These are phyloP conservation scores for Colletotrichum tofieldiae DNA, from an alignment of 2,329 filamentous ascomycete genomes.

Conservation along the genomic window DNA sequence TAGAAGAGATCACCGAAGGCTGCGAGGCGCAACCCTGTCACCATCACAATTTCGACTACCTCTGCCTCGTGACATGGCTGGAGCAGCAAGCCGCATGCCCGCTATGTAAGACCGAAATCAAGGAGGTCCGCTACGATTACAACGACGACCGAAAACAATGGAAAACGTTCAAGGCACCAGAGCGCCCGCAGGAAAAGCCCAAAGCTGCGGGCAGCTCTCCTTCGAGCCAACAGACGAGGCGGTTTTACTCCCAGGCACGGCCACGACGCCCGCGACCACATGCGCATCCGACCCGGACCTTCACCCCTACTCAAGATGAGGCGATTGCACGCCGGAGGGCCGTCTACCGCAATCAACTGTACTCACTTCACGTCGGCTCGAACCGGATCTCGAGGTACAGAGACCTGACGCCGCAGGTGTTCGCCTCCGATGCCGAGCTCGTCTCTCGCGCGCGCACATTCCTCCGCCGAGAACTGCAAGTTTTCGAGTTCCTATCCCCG, in stretches of 20 bases:
- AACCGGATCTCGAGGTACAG: slow-evolving; percentile 84
- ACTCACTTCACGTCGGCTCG: slow-evolving; percentile 86
- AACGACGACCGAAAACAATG: slow-evolving; percentile 57
- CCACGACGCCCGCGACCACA: slow-evolving; percentile 35
- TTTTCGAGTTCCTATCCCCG: slow-evolving; percentile 80
- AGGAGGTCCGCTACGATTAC: slow-evolving; percentile 74
- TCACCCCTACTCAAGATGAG: slow-evolving; percentile 45
- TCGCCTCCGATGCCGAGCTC: slow-evolving; percentile 76
- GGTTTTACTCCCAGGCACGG: slow-evolving; percentile 21
- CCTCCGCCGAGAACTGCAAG: slow-evolving; percentile 86
- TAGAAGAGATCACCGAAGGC: slow-evolving; percentile 80
- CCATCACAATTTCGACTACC: slow-evolving; percentile 87
- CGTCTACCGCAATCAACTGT: slow-evolving; percentile 81
- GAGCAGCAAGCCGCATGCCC: slow-evolving; percentile 82
- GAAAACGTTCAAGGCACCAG: slow-evolving; percentile 67
- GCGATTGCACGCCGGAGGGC: slow-evolving; percentile 74
- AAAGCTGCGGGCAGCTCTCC: neutral
- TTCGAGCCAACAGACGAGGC: slow-evolving; percentile 7
- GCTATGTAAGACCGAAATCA: slow-evolving; percentile 76
- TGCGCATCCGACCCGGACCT: slow-evolving; percentile 46
- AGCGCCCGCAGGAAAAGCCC: slow-evolving; percentile 18
- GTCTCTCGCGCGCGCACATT: slow-evolving; percentile 85
- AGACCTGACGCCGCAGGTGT: slow-evolving; percentile 78
- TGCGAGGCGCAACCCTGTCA: slow-evolving; percentile 83
- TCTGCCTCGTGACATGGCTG: slow-evolving; percentile 88